These are phyloP conservation scores for Saposhnikovia divaricata DNA, from an alignment of 129 eudicot species.

Conservation along the genomic window DNA sequence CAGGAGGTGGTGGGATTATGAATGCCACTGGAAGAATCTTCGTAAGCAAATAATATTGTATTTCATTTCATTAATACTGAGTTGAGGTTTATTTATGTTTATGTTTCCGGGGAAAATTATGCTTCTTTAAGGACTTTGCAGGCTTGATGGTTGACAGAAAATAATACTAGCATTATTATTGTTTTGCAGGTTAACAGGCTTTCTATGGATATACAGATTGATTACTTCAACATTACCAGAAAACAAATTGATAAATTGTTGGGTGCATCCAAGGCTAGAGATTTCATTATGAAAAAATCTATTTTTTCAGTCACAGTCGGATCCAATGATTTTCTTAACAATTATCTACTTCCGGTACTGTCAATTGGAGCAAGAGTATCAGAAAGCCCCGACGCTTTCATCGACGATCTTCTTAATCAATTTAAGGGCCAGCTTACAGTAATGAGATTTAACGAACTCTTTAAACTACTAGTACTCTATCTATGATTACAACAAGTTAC, in stretches of 20 bases:
- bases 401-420: slow-evolving; percentile 57
- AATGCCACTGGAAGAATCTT: slow-evolving; percentile 90
- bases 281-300: slow-evolving; percentile 53
- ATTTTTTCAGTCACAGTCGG: slow-evolving; percentile 89
- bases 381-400: slow-evolving; percentile 61
- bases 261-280: slow-evolving; percentile 67
- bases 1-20: slow-evolving; percentile 95
- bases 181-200: slow-evolving; percentile 73
- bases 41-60: slow-evolving; percentile 30
- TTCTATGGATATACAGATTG: slow-evolving; percentile 84
- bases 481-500: neutral
- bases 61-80: neutral
- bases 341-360: slow-evolving; percentile 76
- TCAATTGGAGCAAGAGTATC: slow-evolving; percentile 75
- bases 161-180: neutral
- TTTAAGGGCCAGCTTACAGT: slow-evolving; percentile 74
- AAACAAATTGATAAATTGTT: slow-evolving; percentile 63
- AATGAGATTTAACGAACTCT: neutral
- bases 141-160: neutral
- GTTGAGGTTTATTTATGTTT: neutral
- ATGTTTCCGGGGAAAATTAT: neutral
- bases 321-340: slow-evolving; percentile 88
- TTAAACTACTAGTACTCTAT: neutral
- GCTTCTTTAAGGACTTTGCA: neutral
- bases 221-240: slow-evolving; percentile 87